Evolutionary conservation across 2,329 filamentous ascomycete genomes (phyloP).

Genomic region (Coniochaeta sp.): DNA sequence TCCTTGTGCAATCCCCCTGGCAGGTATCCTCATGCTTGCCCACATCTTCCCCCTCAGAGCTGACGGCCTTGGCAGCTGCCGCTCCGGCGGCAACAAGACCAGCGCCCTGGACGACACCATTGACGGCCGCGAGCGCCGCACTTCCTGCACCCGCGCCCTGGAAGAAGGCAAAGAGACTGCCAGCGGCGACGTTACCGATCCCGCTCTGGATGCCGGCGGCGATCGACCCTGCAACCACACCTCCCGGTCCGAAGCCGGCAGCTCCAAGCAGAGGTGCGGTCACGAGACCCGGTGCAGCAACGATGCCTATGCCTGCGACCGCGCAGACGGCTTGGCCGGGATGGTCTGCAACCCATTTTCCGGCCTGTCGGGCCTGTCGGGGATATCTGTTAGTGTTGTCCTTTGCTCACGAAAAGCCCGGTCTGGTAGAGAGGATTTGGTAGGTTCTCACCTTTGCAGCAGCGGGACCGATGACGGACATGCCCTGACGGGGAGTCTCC

Average conservation of each 20-base stretch:
- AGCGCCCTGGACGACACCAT: neutral
- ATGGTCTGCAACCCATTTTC: neutral
- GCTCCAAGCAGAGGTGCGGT: neutral
- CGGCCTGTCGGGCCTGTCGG: too few relatives aligned
- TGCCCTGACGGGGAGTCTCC: neutral
- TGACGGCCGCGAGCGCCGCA: neutral
- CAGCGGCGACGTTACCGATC: neutral
- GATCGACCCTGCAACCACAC: neutral
- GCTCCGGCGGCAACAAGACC: neutral
- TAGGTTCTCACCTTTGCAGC: neutral
- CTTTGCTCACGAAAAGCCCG: too few relatives aligned
- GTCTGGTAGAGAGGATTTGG: neutral
- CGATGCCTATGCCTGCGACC: neutral
- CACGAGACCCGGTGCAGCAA: neutral
- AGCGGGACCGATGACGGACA: neutral
- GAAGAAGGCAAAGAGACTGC: neutral
- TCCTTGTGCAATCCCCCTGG: too few relatives aligned
- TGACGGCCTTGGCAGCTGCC: too few relatives aligned
- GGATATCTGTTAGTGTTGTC: too few relatives aligned
- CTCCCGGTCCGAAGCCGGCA: neutral
- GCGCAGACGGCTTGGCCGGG: neutral
- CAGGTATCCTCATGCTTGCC: too few relatives aligned
- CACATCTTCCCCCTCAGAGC: too few relatives aligned
- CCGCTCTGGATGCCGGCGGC: neutral
- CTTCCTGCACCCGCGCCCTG: neutral